phyloP scores from a whole-genome alignment of 2,329 filamentous ascomycete genomes.

The Botrytis fabae region DNA sequence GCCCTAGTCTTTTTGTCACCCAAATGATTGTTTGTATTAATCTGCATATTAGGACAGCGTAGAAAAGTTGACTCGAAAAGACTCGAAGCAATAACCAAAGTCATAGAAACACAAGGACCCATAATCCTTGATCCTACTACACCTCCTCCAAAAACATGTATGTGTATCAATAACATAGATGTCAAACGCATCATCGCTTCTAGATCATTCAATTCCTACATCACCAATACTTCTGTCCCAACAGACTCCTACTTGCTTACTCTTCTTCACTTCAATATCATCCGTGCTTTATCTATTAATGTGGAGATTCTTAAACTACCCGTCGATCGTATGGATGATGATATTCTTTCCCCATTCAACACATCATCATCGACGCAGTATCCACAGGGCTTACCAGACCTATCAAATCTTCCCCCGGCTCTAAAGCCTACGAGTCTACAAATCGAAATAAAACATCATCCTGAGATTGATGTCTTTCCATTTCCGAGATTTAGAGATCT shows the following conservation, averaged over 20 bases:
- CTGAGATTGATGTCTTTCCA: constrained; percentile 44
- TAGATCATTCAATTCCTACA: constrained; percentile 21
- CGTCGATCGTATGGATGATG: constrained; percentile 25
- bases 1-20: too few species aligned
- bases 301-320: constrained; percentile 37
- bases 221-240: constrained; percentile 24
- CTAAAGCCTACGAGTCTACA: constrained; percentile 46
- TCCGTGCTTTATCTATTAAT: constrained; percentile 43
- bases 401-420: constrained; percentile 24
- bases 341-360: constrained; percentile 31
- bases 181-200: constrained; percentile 6
- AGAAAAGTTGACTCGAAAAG: neutral
- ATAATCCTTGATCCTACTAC: neutral
- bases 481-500: constrained; percentile 45
- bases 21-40: neutral
- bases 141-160: neutral
- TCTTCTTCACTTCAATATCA: constrained; percentile 44
- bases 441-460: constrained; percentile 44
- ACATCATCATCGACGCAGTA: neutral
- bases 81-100: neutral
- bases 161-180: constrained; percentile 19
- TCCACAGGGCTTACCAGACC: neutral
- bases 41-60: neutral
- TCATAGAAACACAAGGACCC: neutral
- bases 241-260: constrained; percentile 39